A percentile compares a stretch with the other conserved stretches of the same genome.
Conservation (phyloP, 129 eudicot species). For the Tagetes erecta region DNA sequence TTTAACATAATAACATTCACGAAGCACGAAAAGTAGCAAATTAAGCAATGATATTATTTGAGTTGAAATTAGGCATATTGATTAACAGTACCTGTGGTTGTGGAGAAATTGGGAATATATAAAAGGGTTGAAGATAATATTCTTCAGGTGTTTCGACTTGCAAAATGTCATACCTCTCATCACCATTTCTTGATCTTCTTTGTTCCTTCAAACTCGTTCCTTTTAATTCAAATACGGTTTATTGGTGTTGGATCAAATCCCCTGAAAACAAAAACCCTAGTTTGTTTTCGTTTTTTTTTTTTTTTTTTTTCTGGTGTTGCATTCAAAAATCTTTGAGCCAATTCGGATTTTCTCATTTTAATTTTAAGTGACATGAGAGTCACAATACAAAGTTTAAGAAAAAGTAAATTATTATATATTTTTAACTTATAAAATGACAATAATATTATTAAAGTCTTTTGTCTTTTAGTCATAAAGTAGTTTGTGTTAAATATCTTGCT, state of each 20-base stretch:
- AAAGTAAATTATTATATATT: too few species aligned
- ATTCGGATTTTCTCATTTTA: too few species aligned
- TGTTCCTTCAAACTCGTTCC: background rate
- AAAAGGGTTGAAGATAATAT: constrained; percentile 34
- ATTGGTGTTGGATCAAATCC: background rate
- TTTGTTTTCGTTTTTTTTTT: too few species aligned
- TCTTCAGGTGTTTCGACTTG: constrained; percentile 41
- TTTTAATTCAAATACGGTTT: constrained; percentile 12
- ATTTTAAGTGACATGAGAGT: too few species aligned
- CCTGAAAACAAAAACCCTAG: background rate
- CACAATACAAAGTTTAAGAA: too few species aligned
- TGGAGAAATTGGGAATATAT: constrained; percentile 27
- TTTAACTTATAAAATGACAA: too few species aligned
- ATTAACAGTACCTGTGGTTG: constrained; percentile 42
- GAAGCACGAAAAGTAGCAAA: background rate
- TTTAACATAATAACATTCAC: background rate
- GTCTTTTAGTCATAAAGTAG: too few species aligned
- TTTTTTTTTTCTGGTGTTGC: too few species aligned
- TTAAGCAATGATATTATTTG: background rate
- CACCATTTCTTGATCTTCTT: constrained; percentile 29
- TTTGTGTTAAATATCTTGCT: too few species aligned
- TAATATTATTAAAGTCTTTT: too few species aligned
- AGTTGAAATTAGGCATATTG: background rate
- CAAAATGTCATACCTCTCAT: constrained; percentile 31
- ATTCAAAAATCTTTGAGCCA: too few species aligned